phyloP scores from a whole-genome alignment of 2,329 filamentous ascomycete species.

The Aureobasidium sp. region DNA sequence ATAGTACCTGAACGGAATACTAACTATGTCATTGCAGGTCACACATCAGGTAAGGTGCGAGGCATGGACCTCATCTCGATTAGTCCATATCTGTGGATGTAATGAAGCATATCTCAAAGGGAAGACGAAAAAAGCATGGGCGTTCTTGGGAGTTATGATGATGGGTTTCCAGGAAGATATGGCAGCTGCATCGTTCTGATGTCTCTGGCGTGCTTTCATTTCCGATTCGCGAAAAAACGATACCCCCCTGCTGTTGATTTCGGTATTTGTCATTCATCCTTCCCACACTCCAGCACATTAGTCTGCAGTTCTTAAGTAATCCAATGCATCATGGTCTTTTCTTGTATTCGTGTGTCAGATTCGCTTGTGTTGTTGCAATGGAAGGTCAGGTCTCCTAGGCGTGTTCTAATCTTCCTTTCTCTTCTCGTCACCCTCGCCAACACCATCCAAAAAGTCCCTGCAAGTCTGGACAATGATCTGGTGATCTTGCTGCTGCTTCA shows the following conservation, averaged over 20 bases:
- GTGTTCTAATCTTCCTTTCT: slow-evolving; percentile 28
- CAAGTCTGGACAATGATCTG: slow-evolving; percentile 64
- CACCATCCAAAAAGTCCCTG: slow-evolving; percentile 39
- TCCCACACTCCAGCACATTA: neutral
- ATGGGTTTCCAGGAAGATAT: neutral
- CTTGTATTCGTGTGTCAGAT: neutral
- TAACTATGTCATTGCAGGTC: neutral
- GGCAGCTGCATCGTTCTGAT: neutral
- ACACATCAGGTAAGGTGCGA: neutral
- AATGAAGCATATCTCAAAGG: neutral
- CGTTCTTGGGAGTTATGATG: neutral
- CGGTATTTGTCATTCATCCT: neutral
- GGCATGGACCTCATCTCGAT: too few relatives aligned
- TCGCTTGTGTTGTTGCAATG: neutral
- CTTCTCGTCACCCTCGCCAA: slow-evolving; percentile 22
- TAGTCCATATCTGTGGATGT: neutral
- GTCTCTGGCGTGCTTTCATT: neutral
- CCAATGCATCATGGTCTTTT: neutral
- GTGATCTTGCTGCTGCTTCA: slow-evolving; percentile 72
- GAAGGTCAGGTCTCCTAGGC: too few relatives aligned
- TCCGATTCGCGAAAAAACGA: slow-evolving; percentile 3
- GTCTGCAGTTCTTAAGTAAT: neutral
- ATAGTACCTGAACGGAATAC: neutral
- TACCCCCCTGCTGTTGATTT: neutral
- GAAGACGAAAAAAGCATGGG: neutral